Conservation (phyloP, 2,329 filamentous ascomycete genomes). For the Aureobasidium sp. region DNA sequence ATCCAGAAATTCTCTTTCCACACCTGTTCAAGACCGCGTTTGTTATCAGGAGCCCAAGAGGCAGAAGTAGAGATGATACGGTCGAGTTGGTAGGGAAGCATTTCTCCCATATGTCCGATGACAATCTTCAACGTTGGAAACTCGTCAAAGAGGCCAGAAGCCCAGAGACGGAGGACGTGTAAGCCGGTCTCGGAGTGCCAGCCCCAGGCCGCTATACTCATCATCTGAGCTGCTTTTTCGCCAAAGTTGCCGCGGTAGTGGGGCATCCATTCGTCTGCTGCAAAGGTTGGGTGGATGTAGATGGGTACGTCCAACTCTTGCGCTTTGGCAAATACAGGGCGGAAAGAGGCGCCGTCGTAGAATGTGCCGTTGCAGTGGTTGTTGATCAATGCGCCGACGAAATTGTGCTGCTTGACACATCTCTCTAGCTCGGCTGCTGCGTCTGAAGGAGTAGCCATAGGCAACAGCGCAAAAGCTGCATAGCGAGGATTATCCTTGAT, state of each 20-base stretch:
- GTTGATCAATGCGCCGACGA: conserved; percentile 32
- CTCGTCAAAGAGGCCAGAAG: conserved; percentile 49
- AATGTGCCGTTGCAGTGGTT: conserved; percentile 30
- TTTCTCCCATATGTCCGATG: conserved; percentile 51
- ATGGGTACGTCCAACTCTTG: conserved; percentile 44
- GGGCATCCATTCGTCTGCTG: conserved; percentile 33
- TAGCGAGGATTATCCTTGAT: conserved; percentile 25
- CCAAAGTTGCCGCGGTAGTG: conserved; percentile 36
- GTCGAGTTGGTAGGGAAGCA: conserved; percentile 52
- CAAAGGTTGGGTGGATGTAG: conserved; percentile 46
- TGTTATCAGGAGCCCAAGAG: conserved; percentile 25
- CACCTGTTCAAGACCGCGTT: conserved; percentile 34
- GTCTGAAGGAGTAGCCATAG: conserved; percentile 27
- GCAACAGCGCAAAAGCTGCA: conserved; percentile 30
- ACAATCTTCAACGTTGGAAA: conserved; percentile 50
- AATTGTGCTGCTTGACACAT: conserved; percentile 27
- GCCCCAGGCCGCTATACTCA: conserved; percentile 41
- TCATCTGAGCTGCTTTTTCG: conserved; percentile 24
- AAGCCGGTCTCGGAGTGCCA: conserved; percentile 48
- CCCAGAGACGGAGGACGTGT: conserved; percentile 45
- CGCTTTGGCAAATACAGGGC: conserved; percentile 24
- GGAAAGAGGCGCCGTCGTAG: conserved; percentile 29
- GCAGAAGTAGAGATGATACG: conserved; percentile 31
- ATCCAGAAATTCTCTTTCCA: conserved; percentile 51
- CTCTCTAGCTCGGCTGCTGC: conserved; percentile 29